Conservation (phyloP, 2,329 filamentous ascomycete genomes). For the Keithomyces neogunnii region DNA sequence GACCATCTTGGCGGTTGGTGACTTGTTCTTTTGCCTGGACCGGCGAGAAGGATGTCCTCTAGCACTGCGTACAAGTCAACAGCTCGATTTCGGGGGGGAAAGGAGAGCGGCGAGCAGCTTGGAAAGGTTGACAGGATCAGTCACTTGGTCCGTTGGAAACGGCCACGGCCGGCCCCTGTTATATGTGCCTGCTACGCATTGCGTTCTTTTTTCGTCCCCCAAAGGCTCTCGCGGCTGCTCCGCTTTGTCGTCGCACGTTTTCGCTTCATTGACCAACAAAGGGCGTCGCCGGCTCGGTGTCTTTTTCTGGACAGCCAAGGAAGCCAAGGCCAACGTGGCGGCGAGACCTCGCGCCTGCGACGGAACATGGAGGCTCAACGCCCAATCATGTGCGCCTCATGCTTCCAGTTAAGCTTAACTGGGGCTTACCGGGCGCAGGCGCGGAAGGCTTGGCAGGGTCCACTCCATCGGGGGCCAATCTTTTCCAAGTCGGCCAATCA, state of each 20-base stretch:
- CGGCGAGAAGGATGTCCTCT: neutral
- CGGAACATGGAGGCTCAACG: neutral
- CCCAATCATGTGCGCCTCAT: neutral
- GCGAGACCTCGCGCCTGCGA: neutral
- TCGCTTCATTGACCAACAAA: neutral
- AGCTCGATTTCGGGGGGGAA: too few species aligned
- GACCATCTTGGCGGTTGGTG: slow-evolving; percentile 35
- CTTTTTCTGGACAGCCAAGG: neutral
- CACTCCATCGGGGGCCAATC: too few species aligned
- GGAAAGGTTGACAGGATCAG: too few species aligned
- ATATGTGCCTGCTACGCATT: too few species aligned
- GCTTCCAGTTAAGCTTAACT: neutral
- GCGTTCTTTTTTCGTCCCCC: too few species aligned
- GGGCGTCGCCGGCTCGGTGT: neutral
- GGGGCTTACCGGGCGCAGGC: neutral
- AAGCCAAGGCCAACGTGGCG: neutral
- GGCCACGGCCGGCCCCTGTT: too few species aligned
- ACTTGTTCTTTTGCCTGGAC: neutral
- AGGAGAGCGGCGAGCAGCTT: too few species aligned
- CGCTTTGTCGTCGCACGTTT: neutral
- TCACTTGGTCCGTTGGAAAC: too few species aligned
- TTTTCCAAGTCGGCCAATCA: too few species aligned
- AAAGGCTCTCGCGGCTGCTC: neutral
- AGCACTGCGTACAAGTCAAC: too few species aligned
- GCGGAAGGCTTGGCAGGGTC: too few species aligned